Conservation (phyloP, 805 yeast species). For the Candida cerambycidarum region DNA sequence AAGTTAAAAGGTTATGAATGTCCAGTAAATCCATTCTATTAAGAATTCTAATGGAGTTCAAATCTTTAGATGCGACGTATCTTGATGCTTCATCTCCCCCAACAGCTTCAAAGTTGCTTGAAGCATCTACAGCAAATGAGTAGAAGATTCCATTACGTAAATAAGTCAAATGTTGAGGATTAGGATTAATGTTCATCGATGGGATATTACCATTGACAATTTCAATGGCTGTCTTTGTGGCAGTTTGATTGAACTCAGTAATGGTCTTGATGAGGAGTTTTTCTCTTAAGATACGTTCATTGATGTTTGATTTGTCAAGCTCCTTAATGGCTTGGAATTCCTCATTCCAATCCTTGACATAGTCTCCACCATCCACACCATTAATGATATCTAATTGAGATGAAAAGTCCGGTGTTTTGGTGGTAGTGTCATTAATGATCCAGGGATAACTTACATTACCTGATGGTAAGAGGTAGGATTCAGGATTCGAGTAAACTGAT, state of each 20-base stretch:
- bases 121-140: conserved; percentile 66
- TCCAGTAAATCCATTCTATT: conserved; percentile 64
- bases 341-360: conserved; percentile 81
- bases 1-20: conserved; percentile 70
- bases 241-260: conserved; percentile 72
- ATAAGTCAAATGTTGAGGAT: conserved; percentile 59
- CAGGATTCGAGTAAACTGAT: conserved; percentile 43
- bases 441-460: conserved; percentile 73
- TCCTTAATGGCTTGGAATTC: conserved; percentile 84
- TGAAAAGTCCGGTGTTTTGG: conserved; percentile 52
- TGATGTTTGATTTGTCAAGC: conserved; percentile 55
- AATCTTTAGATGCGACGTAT: conserved; percentile 75
- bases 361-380: conserved; percentile 61
- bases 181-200: conserved; percentile 81
- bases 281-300: conserved; percentile 74
- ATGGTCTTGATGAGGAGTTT: conserved; percentile 67
- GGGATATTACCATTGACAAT: conserved; percentile 70
- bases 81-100: conserved; percentile 90
- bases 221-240: conserved; percentile 76
- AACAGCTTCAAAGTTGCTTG: conserved; percentile 59
- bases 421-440: conserved; percentile 47
- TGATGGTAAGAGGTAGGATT: conserved; percentile 60
- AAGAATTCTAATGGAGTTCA: conserved; percentile 66
- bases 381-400: conserved; percentile 49
- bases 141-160: conserved; percentile 84